Conservation (phyloP, 345 rosid genomes). For the Firmiana major region DNA sequence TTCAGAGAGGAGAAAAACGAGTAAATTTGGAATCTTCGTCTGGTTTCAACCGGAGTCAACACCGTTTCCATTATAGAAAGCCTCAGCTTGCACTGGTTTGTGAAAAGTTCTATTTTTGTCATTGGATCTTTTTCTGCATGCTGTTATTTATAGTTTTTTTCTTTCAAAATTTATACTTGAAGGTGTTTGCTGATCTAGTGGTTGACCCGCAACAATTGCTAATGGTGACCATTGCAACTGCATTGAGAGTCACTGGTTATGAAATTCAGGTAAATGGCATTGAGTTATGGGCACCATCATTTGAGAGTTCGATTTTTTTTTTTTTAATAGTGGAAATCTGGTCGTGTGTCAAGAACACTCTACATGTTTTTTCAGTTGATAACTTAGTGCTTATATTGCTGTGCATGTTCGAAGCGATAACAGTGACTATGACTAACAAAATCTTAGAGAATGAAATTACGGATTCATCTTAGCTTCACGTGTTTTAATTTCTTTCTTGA, state of each 20-base stretch:
- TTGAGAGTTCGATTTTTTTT: background rate
- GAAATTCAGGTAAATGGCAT: constrained; percentile 57
- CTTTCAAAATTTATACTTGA: constrained; percentile 11
- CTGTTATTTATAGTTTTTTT: constrained; percentile 11
- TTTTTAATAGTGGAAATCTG: background rate
- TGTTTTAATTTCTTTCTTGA: constrained; percentile 21
- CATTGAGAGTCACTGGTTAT: constrained; percentile 73
- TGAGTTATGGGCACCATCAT: background rate
- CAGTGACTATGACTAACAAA: background rate
- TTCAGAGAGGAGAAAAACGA: constrained; percentile 36
- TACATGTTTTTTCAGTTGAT: background rate
- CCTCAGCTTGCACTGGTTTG: constrained; percentile 91
- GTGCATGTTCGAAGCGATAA: background rate
- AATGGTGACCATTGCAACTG: constrained; percentile 73
- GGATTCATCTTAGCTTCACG: background rate
- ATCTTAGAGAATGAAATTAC: background rate
- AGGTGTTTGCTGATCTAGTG: constrained; percentile 80
- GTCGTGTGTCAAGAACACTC: background rate
- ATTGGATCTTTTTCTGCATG: background rate
- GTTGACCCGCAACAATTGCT: constrained; percentile 77
- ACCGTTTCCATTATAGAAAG: constrained; percentile 56
- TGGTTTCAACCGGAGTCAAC: constrained; percentile 41
- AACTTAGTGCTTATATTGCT: background rate
- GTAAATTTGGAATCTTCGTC: constrained; percentile 32
- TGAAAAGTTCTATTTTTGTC: background rate